A percentile compares a stretch with the other conserved stretches of the same genome.
phyloP scores from a whole-genome alignment of 2,329 filamentous ascomycete species.

The Ophiostoma montium region DNA sequence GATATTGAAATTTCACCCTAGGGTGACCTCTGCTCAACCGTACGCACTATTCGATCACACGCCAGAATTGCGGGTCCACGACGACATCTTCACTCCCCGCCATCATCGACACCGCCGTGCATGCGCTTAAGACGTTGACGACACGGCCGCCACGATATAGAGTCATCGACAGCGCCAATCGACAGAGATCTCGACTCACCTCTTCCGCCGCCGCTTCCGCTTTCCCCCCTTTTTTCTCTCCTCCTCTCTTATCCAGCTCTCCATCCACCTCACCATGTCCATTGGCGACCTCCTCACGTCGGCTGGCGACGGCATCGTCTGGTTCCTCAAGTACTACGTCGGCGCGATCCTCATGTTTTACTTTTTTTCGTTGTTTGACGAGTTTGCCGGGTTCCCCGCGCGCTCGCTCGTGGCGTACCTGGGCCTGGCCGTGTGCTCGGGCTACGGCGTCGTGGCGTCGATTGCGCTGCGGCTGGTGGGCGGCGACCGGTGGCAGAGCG shows the following conservation, averaged over 20 bases:
- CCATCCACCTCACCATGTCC: not conserved
- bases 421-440: constrained; percentile 42
- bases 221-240: not conserved
- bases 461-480: constrained; percentile 57
- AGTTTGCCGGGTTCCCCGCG: constrained; percentile 52
- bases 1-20: too few species aligned
- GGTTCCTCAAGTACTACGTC: constrained; percentile 37
- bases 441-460: constrained; percentile 64
- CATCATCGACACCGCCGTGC: too few species aligned
- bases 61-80: too few species aligned
- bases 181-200: not conserved
- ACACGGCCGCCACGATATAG: too few species aligned
- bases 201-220: not conserved
- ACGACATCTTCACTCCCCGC: too few species aligned
- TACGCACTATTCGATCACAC: too few species aligned
- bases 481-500: constrained; percentile 46
- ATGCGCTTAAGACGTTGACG: too few species aligned
- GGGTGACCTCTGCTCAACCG: too few species aligned
- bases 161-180: too few species aligned
- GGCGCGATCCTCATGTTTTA: constrained; percentile 43
- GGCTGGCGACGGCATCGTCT: constrained; percentile 12
- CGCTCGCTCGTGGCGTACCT: constrained; percentile 54
- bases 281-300: not conserved
- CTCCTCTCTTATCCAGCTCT: not conserved
- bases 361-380: constrained; percentile 42